Evolutionary conservation across 2,329 filamentous ascomycete species (phyloP).

Genomic region (Cladobotryum mycophilum): DNA sequence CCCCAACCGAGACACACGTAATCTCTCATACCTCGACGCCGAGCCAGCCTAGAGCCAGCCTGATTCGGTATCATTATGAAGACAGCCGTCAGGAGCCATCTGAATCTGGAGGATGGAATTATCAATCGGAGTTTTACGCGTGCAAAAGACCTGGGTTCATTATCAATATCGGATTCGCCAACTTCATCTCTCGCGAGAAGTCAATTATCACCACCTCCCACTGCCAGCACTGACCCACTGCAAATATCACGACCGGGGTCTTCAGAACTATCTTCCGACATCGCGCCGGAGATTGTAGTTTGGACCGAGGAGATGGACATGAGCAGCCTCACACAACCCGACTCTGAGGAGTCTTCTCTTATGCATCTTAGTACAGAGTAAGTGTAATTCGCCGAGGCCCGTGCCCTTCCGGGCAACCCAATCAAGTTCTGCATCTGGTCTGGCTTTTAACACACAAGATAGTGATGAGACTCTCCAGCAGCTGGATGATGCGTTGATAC

Average conservation of each 20-base stretch:
- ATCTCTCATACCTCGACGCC: constrained; percentile 7
- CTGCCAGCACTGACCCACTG: constrained; percentile 21
- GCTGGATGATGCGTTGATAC: constrained; percentile 14
- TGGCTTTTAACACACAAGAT: neutral
- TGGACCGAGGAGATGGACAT: constrained; percentile 37
- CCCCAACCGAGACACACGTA: constrained; percentile 9
- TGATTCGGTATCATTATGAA: constrained; percentile 21
- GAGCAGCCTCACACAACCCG: constrained; percentile 15
- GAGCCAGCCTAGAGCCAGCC: constrained; percentile 10
- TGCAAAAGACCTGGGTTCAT: constrained; percentile 19
- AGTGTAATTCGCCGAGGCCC: constrained; percentile 14
- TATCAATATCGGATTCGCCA: constrained; percentile 19
- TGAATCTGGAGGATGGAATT: constrained; percentile 17
- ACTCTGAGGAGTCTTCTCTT: constrained; percentile 19
- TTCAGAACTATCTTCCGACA: constrained; percentile 28
- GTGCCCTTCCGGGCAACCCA: neutral
- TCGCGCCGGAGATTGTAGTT: constrained; percentile 38
- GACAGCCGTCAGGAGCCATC: constrained; percentile 18
- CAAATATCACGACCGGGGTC: constrained; percentile 26
- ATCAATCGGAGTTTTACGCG: constrained; percentile 18
- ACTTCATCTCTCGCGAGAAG: constrained; percentile 20
- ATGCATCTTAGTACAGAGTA: constrained; percentile 21
- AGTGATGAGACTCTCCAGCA: constrained; percentile 18
- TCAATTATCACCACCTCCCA: constrained; percentile 23
- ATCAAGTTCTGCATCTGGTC: too few relatives aligned